phyloP scores from a whole-genome alignment of 1,284 basidiomycete genomes.

The Fomitopsis pinicola region DNA sequence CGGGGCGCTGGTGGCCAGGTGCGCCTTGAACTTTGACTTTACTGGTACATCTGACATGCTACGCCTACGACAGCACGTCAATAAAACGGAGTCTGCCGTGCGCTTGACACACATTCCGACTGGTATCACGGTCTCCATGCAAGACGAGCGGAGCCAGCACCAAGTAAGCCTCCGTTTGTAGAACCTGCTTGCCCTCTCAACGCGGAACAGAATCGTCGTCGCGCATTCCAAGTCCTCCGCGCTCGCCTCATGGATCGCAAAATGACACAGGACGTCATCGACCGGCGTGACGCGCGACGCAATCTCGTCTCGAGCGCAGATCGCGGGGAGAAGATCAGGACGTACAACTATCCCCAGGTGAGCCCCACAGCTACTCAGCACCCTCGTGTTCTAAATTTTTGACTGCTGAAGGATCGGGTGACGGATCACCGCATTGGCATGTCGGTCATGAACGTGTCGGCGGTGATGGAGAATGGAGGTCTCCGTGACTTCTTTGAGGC shows the following conservation, averaged over 20 bases:
- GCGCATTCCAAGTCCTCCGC: conserved; percentile 84
- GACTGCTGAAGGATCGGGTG: conserved; percentile 65
- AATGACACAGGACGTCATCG: conserved; percentile 64
- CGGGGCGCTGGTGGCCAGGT: conserved; percentile 97
- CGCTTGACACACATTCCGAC: conserved; percentile 92
- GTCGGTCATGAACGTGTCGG: conserved; percentile 68
- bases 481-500: conserved; percentile 62
- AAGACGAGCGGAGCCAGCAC: conserved; percentile 96
- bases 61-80: conserved; percentile 73
- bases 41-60: not conserved
- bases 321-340: conserved; percentile 89
- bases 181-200: not conserved
- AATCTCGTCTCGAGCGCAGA: conserved; percentile 78
- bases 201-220: conserved; percentile 67
- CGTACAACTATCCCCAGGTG: conserved; percentile 89
- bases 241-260: conserved; percentile 82
- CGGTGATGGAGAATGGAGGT: conserved; percentile 78
- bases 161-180: conserved; percentile 46
- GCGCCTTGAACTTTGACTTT: conserved; percentile 9
- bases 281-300: conserved; percentile 64
- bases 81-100: conserved; percentile 98
- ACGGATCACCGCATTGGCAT: conserved; percentile 89
- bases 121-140: conserved; percentile 96
- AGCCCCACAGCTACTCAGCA: conserved; percentile 9
- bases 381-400: not conserved